Conservation (phyloP, 257 asterid species). For the Echites panduratus region DNA sequence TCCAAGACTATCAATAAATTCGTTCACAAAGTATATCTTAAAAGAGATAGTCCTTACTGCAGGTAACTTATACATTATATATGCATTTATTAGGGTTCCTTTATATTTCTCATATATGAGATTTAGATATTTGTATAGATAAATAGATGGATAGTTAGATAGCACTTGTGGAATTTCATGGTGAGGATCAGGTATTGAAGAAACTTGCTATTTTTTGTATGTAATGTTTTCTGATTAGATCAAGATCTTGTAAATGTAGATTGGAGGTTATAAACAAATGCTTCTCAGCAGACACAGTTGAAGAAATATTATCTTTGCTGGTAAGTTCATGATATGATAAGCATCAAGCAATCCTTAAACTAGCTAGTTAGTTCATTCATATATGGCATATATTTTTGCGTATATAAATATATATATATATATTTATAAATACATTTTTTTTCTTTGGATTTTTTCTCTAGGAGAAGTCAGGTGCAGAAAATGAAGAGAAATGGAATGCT, state of each 20-base stretch:
- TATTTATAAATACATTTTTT: too few species aligned
- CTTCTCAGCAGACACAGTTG: slow-evolving; percentile 15
- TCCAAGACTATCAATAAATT: slow-evolving; percentile 11
- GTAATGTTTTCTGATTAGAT: not conserved
- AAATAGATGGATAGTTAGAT: too few species aligned
- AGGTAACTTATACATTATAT: slow-evolving; percentile 8
- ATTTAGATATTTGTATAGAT: too few species aligned
- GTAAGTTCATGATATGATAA: slow-evolving; percentile 12
- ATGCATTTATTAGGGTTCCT: too few species aligned
- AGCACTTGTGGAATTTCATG: too few species aligned
- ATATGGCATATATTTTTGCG: too few species aligned
- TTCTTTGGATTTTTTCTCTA: not conserved
- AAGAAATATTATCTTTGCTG: slow-evolving; percentile 16
- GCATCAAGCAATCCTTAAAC: too few species aligned
- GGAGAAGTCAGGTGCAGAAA: not conserved
- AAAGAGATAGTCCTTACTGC: slow-evolving; percentile 3
- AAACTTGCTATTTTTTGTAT: too few species aligned
- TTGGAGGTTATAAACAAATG: slow-evolving; percentile 15
- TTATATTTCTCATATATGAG: too few species aligned
- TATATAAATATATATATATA: too few species aligned
- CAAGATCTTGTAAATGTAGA: slow-evolving; percentile 5
- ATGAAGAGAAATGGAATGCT: slow-evolving; percentile 14
- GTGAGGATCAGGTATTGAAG: not conserved
- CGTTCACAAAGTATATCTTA: not conserved
- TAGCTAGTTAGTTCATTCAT: too few species aligned